A percentile compares a stretch with the other conserved stretches of the same genome.
phyloP scores from a whole-genome alignment of 495 filamentous ascomycete species.

The Platismatia glauca region DNA sequence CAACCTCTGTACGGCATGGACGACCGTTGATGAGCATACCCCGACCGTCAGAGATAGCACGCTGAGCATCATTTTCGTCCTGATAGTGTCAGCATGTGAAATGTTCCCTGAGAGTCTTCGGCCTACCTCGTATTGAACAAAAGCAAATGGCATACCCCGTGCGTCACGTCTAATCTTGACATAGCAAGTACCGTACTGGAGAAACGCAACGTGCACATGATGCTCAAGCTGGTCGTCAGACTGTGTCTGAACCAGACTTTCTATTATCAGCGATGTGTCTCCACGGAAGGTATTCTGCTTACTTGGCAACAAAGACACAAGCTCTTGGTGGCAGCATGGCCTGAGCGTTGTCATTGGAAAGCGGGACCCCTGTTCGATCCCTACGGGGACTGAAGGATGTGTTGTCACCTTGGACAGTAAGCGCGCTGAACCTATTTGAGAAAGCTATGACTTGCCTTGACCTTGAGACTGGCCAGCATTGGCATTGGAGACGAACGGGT shows the following conservation, averaged over 20 bases:
- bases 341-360: slow-evolving; percentile 46
- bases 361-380: slow-evolving; percentile 22
- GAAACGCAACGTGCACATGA: slow-evolving; percentile 45
- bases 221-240: slow-evolving; percentile 43
- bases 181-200: slow-evolving; percentile 44
- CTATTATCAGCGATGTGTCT: slow-evolving; percentile 1
- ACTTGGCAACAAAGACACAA: slow-evolving; percentile 61
- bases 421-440: neutral
- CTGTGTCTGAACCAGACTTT: slow-evolving; percentile 31
- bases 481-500: slow-evolving; percentile 19
- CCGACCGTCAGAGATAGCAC: slow-evolving; percentile 38
- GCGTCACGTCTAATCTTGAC: slow-evolving; percentile 54
- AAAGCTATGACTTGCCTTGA: slow-evolving; percentile 6
- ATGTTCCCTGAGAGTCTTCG: neutral
- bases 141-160: slow-evolving; percentile 53
- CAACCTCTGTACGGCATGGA: slow-evolving; percentile 49
- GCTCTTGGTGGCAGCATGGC: slow-evolving; percentile 43
- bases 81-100: slow-evolving; percentile 24
- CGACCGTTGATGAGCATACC: slow-evolving; percentile 46
- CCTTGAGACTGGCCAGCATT: neutral
- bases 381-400: slow-evolving; percentile 14
- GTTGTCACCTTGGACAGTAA: neutral
- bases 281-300: slow-evolving; percentile 24
- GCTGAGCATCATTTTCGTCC: slow-evolving; percentile 37
- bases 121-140: slow-evolving; percentile 52